phyloP scores from a whole-genome alignment of 495 filamentous ascomycete species.

The Hypoxylon cercidicola region DNA sequence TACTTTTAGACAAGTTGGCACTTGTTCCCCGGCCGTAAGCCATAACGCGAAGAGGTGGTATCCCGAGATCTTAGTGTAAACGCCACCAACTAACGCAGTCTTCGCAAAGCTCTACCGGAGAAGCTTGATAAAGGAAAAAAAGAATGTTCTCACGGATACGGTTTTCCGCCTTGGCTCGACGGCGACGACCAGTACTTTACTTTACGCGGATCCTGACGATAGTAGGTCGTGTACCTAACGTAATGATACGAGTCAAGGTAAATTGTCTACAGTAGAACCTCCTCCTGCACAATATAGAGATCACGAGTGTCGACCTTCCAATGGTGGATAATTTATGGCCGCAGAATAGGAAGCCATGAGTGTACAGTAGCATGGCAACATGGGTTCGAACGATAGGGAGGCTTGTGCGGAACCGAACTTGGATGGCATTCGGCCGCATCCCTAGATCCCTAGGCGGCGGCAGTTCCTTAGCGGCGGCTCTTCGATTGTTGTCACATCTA shows the following conservation, averaged over 20 bases:
- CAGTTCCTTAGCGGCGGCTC: conserved; percentile 45
- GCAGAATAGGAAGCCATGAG: conserved; percentile 25
- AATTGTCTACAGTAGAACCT: conserved; percentile 13
- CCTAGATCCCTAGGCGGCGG: conserved; percentile 36
- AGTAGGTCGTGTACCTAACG: not conserved
- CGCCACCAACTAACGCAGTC: conserved; percentile 28
- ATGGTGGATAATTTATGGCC: conserved; percentile 43
- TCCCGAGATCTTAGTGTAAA: conserved; percentile 34
- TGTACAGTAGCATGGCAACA: conserved; percentile 35
- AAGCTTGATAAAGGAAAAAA: conserved; percentile 9
- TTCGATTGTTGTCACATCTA: conserved; percentile 40
- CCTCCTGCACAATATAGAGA: conserved; percentile 26
- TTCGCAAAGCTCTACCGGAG: conserved; percentile 21
- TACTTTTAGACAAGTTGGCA: conserved; percentile 24
- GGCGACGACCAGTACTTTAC: not conserved
- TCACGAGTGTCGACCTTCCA: conserved; percentile 29
- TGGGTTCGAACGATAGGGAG: conserved; percentile 39
- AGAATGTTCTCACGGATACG: conserved; percentile 1
- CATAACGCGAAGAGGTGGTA: conserved; percentile 40
- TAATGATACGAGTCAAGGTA: not conserved
- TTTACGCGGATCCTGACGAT: not conserved
- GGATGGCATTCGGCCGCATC: conserved; percentile 35
- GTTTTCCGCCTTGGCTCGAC: conserved; percentile 14
- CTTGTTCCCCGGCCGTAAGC: conserved; percentile 31
- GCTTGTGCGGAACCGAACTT: conserved; percentile 45